Conservation (phyloP, 2,329 filamentous ascomycete genomes). For the Talaromyces verruculosus region DNA sequence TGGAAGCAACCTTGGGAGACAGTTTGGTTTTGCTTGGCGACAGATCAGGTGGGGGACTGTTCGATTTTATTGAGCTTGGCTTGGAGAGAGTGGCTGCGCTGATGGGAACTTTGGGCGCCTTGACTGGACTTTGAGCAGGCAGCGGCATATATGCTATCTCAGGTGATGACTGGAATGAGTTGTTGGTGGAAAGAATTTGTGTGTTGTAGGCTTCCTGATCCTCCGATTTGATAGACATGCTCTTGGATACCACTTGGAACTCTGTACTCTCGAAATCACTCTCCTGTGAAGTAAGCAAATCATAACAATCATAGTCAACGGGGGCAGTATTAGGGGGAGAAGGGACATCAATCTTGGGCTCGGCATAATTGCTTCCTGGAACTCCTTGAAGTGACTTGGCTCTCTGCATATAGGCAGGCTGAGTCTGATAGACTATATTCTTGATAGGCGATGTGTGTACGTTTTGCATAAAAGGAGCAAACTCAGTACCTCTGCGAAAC, state of each 20-base stretch:
- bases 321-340: constrained; percentile 58
- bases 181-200: constrained; percentile 46
- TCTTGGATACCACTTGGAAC: constrained; percentile 36
- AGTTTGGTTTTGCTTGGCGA: constrained; percentile 38
- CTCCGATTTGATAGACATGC: constrained; percentile 36
- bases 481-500: constrained; percentile 41
- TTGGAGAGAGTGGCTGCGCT: constrained; percentile 30
- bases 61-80: constrained; percentile 26
- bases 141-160: constrained; percentile 50
- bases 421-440: constrained; percentile 35
- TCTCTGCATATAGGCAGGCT: constrained; percentile 46
- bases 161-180: constrained; percentile 54
- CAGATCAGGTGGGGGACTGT: constrained; percentile 24
- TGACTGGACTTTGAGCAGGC: constrained; percentile 27
- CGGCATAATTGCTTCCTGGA: constrained; percentile 33
- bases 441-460: constrained; percentile 43
- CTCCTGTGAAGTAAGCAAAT: constrained; percentile 54
- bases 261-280: constrained; percentile 32
- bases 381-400: constrained; percentile 50
- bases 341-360: constrained; percentile 50
- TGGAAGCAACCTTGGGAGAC: constrained; percentile 46
- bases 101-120: constrained; percentile 34
- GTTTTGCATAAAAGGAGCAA: constrained; percentile 41
- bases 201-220: constrained; percentile 6
- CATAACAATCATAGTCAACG: constrained; percentile 49